These are phyloP conservation scores for Apiospora pterosperma DNA, from an alignment of 2,329 filamentous ascomycete species.

Conservation along the genomic window DNA sequence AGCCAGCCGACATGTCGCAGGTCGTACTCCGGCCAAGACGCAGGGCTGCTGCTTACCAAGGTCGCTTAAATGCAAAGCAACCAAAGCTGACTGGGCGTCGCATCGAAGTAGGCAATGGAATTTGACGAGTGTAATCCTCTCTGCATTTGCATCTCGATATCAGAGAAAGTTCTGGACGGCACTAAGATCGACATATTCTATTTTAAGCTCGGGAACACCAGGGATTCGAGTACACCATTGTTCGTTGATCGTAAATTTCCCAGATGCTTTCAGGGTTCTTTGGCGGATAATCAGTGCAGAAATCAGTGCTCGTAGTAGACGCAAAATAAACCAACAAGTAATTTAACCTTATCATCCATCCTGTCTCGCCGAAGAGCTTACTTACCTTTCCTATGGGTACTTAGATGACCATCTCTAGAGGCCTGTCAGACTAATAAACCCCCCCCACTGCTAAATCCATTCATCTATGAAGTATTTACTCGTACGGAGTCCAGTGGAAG, in stretches of 20 bases:
- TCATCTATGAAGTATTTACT: too few species aligned
- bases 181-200: background rate
- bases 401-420: background rate
- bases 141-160: background rate
- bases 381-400: too few species aligned
- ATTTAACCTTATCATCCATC: too few species aligned
- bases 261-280: background rate
- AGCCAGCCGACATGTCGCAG: background rate
- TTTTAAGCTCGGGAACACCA: background rate
- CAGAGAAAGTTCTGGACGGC: background rate
- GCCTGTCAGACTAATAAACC: background rate
- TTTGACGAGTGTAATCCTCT: background rate
- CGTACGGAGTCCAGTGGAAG: too few species aligned
- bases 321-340: too few species aligned
- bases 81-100: background rate
- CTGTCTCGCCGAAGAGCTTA: too few species aligned
- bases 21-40: background rate
- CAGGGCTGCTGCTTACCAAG: background rate
- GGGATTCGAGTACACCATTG: background rate
- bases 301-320: too few species aligned
- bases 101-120: background rate
- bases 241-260: background rate
- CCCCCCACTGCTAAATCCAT: background rate
- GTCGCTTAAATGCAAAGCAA: background rate
- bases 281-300: background rate